These are phyloP conservation scores for Lantana camara DNA, from an alignment of 257 asterid genomes.

Conservation along the genomic window DNA sequence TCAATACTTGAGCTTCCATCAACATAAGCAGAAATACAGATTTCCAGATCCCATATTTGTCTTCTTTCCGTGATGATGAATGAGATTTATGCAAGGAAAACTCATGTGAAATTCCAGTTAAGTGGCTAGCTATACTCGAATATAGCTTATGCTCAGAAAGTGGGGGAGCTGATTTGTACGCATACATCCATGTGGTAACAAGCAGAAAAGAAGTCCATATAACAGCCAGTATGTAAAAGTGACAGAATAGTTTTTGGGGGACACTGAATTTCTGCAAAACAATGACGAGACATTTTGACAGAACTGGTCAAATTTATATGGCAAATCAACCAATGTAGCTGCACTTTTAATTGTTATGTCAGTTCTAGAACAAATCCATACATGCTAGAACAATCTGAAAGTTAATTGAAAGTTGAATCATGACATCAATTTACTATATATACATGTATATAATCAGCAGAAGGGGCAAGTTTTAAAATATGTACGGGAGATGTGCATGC, in stretches of 20 bases:
- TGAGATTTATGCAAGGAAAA: constrained; percentile 41
- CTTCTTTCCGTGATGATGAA: constrained; percentile 32
- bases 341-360: too few relatives aligned
- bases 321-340: not conserved
- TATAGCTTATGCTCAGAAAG: constrained; percentile 47
- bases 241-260: constrained; percentile 81
- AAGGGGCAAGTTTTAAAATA: too few relatives aligned
- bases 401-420: too few relatives aligned
- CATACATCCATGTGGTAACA: constrained; percentile 70
- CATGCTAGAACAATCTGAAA: too few relatives aligned
- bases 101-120: constrained; percentile 66
- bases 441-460: too few relatives aligned
- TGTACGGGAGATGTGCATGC: too few relatives aligned
- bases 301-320: not conserved
- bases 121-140: constrained; percentile 63
- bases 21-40: constrained; percentile 78
- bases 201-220: constrained; percentile 73
- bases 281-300: constrained; percentile 7
- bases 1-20: constrained; percentile 79
- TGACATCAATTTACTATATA: too few relatives aligned
- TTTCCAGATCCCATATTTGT: constrained; percentile 50
- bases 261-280: constrained; percentile 66
- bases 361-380: too few relatives aligned
- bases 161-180: constrained; percentile 43
- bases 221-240: constrained; percentile 73